Percentiles rank a stretch among this genome's conserved stretches.
These are phyloP conservation scores for Acer campestre DNA, from an alignment of 345 rosid species.

Conservation along the genomic window DNA sequence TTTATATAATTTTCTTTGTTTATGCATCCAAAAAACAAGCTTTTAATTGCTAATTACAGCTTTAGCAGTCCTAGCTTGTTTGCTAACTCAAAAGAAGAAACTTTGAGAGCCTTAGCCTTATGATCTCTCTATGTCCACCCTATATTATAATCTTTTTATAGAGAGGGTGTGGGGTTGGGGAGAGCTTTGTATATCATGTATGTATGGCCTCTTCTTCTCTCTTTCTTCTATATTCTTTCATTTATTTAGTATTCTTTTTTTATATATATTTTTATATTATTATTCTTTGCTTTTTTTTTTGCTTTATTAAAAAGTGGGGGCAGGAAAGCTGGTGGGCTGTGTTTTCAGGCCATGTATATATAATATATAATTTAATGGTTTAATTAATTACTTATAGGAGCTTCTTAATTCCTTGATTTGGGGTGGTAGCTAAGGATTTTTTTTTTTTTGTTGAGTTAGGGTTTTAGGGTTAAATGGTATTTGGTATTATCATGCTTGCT, in stretches of 20 bases:
- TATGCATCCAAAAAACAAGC: constrained; percentile 49
- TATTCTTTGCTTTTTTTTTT: constrained; percentile 48
- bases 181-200: constrained; percentile 35
- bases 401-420: constrained; percentile 32
- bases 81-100: constrained; percentile 53
- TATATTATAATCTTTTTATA: constrained; percentile 23
- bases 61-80: constrained; percentile 27
- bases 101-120: constrained; percentile 14
- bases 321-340: constrained; percentile 44
- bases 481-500: constrained; percentile 16
- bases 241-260: constrained; percentile 33
- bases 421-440: constrained; percentile 37
- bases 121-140: constrained; percentile 19
- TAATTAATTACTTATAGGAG: constrained; percentile 22
- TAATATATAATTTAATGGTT: not conserved
- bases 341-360: constrained; percentile 25
- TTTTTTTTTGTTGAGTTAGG: not conserved
- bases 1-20: constrained; percentile 36
- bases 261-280: constrained; percentile 13
- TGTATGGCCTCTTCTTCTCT: not conserved
- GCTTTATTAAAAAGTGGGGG: constrained; percentile 56
- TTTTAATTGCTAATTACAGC: constrained; percentile 27
- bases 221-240: constrained; percentile 25
- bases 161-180: constrained; percentile 42
- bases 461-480: constrained; percentile 10